Conservation (phyloP, 805 yeast species). For the Zygoascus biomembranicola region DNA sequence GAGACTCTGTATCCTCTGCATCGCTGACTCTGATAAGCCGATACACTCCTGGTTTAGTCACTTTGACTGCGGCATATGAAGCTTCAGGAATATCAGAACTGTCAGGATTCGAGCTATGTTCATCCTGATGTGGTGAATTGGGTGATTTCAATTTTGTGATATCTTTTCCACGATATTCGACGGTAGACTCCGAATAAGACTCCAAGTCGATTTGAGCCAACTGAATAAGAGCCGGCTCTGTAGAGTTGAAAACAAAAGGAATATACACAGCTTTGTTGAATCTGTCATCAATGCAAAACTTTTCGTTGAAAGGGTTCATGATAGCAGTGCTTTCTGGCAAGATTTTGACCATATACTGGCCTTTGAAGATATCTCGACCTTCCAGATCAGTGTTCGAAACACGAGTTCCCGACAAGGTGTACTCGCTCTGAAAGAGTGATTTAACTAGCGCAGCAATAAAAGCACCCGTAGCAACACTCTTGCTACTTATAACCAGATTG, state of each 20-base stretch:
- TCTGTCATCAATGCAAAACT: conserved; percentile 43
- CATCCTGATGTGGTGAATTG: not conserved
- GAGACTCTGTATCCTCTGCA: conserved; percentile 45
- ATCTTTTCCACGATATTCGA: conserved; percentile 52
- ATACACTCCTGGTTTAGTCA: conserved; percentile 69
- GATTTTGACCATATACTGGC: conserved; percentile 76
- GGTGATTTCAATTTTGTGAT: conserved; percentile 32
- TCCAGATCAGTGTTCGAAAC: conserved; percentile 31
- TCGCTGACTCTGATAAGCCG: conserved; percentile 62
- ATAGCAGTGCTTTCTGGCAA: conserved; percentile 86
- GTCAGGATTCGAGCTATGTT: not conserved
- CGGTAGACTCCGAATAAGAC: conserved; percentile 37
- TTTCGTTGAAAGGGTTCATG: conserved; percentile 64
- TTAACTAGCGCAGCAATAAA: conserved; percentile 18
- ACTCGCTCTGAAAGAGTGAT: conserved; percentile 23
- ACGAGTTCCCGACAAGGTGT: conserved; percentile 28
- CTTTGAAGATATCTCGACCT: conserved; percentile 56
- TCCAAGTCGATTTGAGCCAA: conserved; percentile 51
- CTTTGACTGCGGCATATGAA: conserved; percentile 52
- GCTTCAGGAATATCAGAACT: conserved; percentile 9
- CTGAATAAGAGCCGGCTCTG: conserved; percentile 63
- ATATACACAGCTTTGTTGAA: conserved; percentile 32
- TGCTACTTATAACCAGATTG: conserved; percentile 47
- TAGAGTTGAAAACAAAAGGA: conserved; percentile 76
- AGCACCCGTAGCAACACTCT: conserved; percentile 11